phyloP scores from a whole-genome alignment of 179 eudicot species.

The Corrigiola litoralis region DNA sequence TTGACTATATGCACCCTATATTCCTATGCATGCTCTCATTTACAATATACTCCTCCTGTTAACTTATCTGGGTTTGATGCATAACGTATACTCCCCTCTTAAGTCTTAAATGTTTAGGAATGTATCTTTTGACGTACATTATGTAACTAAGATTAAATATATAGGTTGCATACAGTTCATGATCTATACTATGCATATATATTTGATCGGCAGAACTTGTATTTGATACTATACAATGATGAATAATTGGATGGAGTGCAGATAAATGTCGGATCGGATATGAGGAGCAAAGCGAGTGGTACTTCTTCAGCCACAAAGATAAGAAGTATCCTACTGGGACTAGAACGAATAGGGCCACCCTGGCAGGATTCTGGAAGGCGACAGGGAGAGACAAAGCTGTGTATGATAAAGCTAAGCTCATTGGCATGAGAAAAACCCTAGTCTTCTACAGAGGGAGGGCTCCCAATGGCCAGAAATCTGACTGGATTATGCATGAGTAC shows the following conservation, averaged over 20 bases:
- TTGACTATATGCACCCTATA: no score
- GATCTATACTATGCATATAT: no score
- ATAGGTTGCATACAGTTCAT: no score
- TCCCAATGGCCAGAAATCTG: constrained; percentile 84
- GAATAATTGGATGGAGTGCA: constrained; percentile 11
- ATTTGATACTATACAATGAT: no score
- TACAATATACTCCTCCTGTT: no score
- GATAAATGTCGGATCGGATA: constrained; percentile 75
- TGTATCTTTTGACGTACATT: no score
- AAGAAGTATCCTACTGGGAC: constrained; percentile 87
- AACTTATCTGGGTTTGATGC: no score
- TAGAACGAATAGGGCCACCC: constrained; percentile 81
- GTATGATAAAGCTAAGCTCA: constrained; percentile 55
- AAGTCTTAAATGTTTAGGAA: no score
- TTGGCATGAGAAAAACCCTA: constrained; percentile 92
- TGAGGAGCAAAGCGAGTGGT: constrained; percentile 86
- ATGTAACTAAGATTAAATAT: no score
- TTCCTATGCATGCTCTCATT: no score
- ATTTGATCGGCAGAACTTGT: no score
- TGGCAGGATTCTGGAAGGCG: constrained; percentile 97
- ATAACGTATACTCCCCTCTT: no score
- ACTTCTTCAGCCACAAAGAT: constrained; percentile 86
- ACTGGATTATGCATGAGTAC: constrained; percentile 97
- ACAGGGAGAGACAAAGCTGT: constrained; percentile 89
- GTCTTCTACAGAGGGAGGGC: constrained; percentile 90